Evolutionary conservation across 1,139 yeast genomes (phyloP), one percentile per base, ranked within the genome.

Genomic region (Suhomyces kunorum): DNA sequence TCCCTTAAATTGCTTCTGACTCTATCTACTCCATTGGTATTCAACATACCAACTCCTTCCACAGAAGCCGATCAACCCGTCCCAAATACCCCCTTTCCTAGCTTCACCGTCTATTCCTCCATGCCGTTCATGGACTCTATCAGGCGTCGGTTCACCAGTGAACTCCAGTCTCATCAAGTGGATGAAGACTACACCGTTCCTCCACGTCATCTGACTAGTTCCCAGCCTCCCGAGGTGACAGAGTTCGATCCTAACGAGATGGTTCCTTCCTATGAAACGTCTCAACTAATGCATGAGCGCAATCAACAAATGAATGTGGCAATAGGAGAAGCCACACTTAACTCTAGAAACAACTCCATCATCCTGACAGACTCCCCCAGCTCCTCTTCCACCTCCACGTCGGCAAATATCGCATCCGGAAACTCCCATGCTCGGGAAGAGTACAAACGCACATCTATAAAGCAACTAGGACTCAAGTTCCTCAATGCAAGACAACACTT

Each of bases 401-500:
- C 23, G 15, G 31, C 31, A n/a, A 26, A 17, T 16, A 6, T 32
- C 17, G 16, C 12, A 15, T 17, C 36, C 4, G 29, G n/a, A 12
- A 15, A 17, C 4, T 24, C 30, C 23, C 38, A 28, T n/a, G 23
- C 43, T 42, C 31, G 45, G 38, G 28, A 45, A 14, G 36, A 27
- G 7, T 32, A 17, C 42, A 48, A 47, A 34, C 48, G 54, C 8
- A 53, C 61, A 16, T 61, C 83, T 35, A 48, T 59, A 39, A 83
- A 83, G 54, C 68, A 68, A 30, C 61, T 83, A 30, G 90, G 90
- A 0, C 66, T 83, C 40, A 79, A 78, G 51, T 76, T 84, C 44
- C 68, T 87, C 43, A 83, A 83, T 49, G 87, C 94, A 1, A 71
- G 81, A 45, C 90, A 87, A 51, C 95, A 87, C 56, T 76, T 86